Base-by-base conservation (phyloP, 2,329 filamentous ascomycete species). In the Diplodia intermedia region DNA sequence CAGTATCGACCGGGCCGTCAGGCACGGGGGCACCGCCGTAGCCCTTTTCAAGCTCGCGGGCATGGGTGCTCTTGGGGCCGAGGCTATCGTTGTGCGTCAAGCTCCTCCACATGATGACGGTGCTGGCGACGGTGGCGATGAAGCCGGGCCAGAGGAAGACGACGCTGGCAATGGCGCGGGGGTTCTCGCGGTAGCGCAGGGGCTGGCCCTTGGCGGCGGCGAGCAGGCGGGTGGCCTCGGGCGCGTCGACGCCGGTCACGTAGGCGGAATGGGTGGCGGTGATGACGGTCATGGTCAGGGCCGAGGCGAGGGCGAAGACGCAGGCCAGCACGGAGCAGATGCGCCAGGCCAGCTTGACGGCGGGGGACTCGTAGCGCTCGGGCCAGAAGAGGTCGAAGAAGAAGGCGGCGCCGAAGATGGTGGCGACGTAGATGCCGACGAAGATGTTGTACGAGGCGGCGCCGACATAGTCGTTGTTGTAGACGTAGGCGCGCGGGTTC, bases 361-460 rank as follows among this genome's bases (percentile, higher is more conserved):
- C 74, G 23, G 70, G 73, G 4, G 79, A 82, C 69, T 88, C 86
- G 11, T 79, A 74, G 57, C 86, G 80, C 63, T 86, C 85, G 0
- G 86, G 86, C 84, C 85, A 88, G 77, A 88, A 87, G 3, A 88
- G 81, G 72, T 88, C 86, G 75, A 88, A 87, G 79, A 88, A 88
- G 79, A 88, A 88, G 0, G 82, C 86, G 0, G 83, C 82, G 26
- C 86, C 86, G 71, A 88, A 88, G 71, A 88, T 84, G 55, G 82
- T 85, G 15, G 86, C 86, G 9, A 87, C 83, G 20, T 82, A 85
- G 38, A 88, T 79, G 23, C 86, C 86, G 8, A 85, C 82, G 70
- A 86, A 87, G 72, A 88, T 86, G 73, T 88, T 88, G 78, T 84
- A 88, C 1, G 83, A 83, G 1, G 82, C 83, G 9, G 84, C 83